A percentile compares a stretch with the other conserved stretches of the same genome.
Conservation (phyloP, 2,329 filamentous ascomycete species). For the Chrysosporium queenslandicum region DNA sequence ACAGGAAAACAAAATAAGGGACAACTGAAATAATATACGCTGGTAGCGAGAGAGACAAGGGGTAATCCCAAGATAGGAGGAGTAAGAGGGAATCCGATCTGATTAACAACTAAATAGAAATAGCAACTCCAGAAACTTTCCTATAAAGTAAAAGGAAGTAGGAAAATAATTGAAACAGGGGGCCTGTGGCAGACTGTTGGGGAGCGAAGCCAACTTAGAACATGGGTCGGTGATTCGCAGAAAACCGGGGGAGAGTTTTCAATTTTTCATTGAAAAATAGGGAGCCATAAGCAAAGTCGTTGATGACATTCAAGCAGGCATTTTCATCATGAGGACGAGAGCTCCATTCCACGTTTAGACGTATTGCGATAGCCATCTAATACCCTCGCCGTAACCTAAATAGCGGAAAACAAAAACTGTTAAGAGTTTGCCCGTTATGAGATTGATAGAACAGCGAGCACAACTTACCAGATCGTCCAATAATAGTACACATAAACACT, state of each 20-base stretch:
- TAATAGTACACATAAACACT: slow-evolving; percentile 98
- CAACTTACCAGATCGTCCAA: slow-evolving; percentile 78
- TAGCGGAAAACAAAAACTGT: not conserved
- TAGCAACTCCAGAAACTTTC: not conserved
- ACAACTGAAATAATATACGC: not conserved
- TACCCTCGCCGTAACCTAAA: slow-evolving; percentile 72
- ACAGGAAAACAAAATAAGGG: not conserved
- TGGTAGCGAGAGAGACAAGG: not conserved
- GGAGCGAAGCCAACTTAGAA: not conserved
- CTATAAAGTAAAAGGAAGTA: not conserved
- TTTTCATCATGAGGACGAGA: not conserved
- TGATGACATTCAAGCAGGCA: not conserved
- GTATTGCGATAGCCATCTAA: slow-evolving; percentile 88
- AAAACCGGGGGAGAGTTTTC: not conserved
- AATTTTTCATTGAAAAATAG: not conserved
- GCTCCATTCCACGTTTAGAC: slow-evolving; percentile 48
- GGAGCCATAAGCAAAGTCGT: slow-evolving; percentile 1
- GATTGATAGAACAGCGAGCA: not conserved
- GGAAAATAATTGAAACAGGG: not conserved
- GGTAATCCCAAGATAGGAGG: not conserved
- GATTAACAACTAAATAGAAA: not conserved
- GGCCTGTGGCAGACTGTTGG: not conserved
- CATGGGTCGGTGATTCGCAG: not conserved
- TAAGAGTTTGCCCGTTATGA: not conserved
- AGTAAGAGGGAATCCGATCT: not conserved